Base-by-base conservation (phyloP, 495 filamentous ascomycete species). In the Hypomontagnella monticulosa region DNA sequence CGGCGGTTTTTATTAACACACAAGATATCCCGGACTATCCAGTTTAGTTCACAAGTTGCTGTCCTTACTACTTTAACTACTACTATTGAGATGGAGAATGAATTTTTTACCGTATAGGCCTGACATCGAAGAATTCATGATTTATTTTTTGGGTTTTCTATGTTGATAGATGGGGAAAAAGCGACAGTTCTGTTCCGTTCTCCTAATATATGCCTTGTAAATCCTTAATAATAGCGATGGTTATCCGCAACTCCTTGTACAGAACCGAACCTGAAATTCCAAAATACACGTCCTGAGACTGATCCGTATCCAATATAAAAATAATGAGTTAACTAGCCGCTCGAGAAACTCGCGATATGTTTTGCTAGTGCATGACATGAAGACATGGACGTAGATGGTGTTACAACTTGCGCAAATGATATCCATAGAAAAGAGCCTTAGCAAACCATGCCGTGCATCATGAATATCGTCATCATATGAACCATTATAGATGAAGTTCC, bases 321-420 rank as follows among this genome's bases (percentile, higher is more conserved):
- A 43, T 40, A 54, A 50, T 42, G 53, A 54, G 49, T 42, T 30
- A 38, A 32, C 47, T 12, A 43, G 37, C 40, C 52, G 57, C 34
- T 48, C 32, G 40, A 27, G 46, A 15, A 57, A 61, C 32, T 61
- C 51, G 52, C 38, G 37, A 12, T 53, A 52, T 54, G 46, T 47
- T 44, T 37, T 62, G 52, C 52, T 58, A 38, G 11, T 57, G 48
- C 47, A 42, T 40, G 48, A n/a, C 56, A 47, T 51, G 53, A 49
- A 53, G 44, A 34, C 36, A 36, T 56, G 4, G 34, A 46, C 40
- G 51, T 63, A 63, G 46, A 51, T 64, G 66, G 55, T 69, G 55
- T 55, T 69, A 69, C 66, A 69, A 63, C 55, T 55, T 64, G 49
- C 51, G 46, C 12, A 55, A 63, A 63, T 33, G 56, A 60, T 20